phyloP scores from a whole-genome alignment of 2,329 filamentous ascomycete species.

The Ophiocordyceps unilateralis region DNA sequence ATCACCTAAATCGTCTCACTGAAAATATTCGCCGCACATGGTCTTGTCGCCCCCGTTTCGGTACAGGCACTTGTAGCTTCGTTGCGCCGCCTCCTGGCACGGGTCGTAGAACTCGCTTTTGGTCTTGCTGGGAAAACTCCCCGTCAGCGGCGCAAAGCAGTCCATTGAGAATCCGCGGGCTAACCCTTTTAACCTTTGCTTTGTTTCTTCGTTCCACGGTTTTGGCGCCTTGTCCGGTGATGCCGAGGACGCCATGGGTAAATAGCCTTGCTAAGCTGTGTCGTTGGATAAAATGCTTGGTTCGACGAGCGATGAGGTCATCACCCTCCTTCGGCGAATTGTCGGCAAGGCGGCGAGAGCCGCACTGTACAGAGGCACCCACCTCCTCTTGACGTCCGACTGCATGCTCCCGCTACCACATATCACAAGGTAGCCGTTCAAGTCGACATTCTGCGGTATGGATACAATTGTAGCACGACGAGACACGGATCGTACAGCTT shows the following conservation, averaged over 20 bases:
- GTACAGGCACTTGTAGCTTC: slow-evolving; percentile 74
- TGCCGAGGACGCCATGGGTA: background rate
- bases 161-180: no score
- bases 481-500: background rate
- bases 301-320: slow-evolving; percentile 2
- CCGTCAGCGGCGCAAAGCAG: background rate
- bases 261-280: background rate
- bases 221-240: background rate
- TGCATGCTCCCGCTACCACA: background rate
- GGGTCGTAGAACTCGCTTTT: slow-evolving; percentile 88
- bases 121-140: slow-evolving; percentile 44
- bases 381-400: no score
- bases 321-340: slow-evolving; percentile 6
- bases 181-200: slow-evolving; percentile 47
- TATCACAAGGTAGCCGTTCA: background rate
- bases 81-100: slow-evolving; percentile 78
- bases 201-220: slow-evolving; percentile 40
- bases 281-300: background rate
- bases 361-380: no score
- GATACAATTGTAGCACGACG: background rate
- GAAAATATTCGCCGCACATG: slow-evolving; percentile 93
- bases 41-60: slow-evolving; percentile 71
- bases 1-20: slow-evolving; percentile 38
- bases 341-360: no score
- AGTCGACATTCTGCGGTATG: no score